Conservation (phyloP, 1,139 yeast species). For the Hemisphaericaspora subhashii region DNA sequence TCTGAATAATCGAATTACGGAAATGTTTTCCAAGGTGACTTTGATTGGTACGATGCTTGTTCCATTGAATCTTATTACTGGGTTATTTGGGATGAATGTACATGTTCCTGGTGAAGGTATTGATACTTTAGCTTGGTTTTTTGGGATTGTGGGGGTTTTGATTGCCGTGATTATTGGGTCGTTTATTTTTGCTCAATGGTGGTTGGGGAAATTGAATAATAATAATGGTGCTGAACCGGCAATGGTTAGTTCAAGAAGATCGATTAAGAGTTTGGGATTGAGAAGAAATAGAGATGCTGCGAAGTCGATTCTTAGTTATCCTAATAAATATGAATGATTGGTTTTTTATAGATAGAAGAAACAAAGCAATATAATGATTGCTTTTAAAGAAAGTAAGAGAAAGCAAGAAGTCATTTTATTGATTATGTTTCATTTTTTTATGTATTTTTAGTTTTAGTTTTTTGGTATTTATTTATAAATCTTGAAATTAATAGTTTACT, state of each 20-base stretch:
- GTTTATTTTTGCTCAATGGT: constrained; percentile 32
- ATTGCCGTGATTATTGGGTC: constrained; percentile 29
- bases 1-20: constrained; percentile 80
- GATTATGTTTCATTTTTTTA: too few relatives aligned
- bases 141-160: constrained; percentile 41
- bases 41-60: constrained; percentile 86
- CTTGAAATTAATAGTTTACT: too few relatives aligned
- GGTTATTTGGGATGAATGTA: constrained; percentile 96
- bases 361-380: too few relatives aligned
- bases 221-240: constrained; percentile 15
- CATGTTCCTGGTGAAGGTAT: constrained; percentile 70
- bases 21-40: constrained; percentile 85
- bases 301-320: constrained; percentile 41
- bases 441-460: too few relatives aligned
- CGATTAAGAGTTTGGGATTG: constrained; percentile 46
- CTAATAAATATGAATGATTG: constrained; percentile 31
- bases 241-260: constrained; percentile 25
- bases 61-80: constrained; percentile 88
- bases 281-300: constrained; percentile 35
- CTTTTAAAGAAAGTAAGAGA: too few relatives aligned
- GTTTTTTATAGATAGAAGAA: neutral
- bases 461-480: too few relatives aligned
- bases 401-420: too few relatives aligned
- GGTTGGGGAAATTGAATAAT: constrained; percentile 28
- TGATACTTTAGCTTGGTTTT: constrained; percentile 30